These are phyloP conservation scores for Angomonas ambiguus DNA, from an alignment of 208 protist genomes.

Conservation along the genomic window DNA sequence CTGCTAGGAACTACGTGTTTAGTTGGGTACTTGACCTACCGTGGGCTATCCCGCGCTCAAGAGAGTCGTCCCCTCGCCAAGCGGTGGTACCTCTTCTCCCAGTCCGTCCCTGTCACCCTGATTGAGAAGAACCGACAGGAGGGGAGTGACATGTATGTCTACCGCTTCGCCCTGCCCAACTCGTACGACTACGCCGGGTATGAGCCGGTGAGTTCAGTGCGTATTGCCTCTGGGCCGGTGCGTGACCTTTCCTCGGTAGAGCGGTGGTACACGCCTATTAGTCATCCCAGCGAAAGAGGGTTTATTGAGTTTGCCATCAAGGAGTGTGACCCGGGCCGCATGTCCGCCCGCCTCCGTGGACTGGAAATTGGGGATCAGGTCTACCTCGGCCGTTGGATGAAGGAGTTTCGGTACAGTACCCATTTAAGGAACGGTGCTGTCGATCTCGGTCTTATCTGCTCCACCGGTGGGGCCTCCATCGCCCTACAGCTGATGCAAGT, in stretches of 20 bases:
- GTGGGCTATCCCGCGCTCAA: slow-evolving; percentile 44
- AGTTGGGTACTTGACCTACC: slow-evolving; percentile 40
- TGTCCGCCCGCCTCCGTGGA: slow-evolving; percentile 66
- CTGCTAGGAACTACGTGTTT: slow-evolving; percentile 20
- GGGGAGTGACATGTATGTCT: slow-evolving; percentile 56
- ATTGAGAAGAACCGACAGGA: slow-evolving; percentile 52
- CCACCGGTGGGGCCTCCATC: slow-evolving; percentile 67
- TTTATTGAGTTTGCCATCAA: slow-evolving; percentile 85
- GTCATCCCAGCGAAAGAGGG: slow-evolving; percentile 68
- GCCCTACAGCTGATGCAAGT: slow-evolving; percentile 83
- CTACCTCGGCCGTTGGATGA: slow-evolving; percentile 83
- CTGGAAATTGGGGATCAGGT: slow-evolving; percentile 71
- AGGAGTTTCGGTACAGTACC: slow-evolving; percentile 65
- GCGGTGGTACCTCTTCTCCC: slow-evolving; percentile 55
- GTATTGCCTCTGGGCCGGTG: slow-evolving; percentile 40
- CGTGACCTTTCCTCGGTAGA: slow-evolving; percentile 44
- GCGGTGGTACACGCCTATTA: slow-evolving; percentile 87
- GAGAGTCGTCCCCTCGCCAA: slow-evolving; percentile 58
- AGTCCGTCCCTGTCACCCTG: slow-evolving; percentile 63
- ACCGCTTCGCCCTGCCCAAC: slow-evolving; percentile 76
- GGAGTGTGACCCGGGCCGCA: slow-evolving; percentile 68
- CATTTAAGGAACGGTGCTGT: neutral
- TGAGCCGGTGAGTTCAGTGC: slow-evolving; percentile 79
- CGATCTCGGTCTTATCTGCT: slow-evolving; percentile 74
- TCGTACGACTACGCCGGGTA: slow-evolving; percentile 86